Evolutionary conservation across 306 rosid species (phyloP), one percentile per base, ranked within the genome.

Genomic region (Lathyrus aphaca): DNA sequence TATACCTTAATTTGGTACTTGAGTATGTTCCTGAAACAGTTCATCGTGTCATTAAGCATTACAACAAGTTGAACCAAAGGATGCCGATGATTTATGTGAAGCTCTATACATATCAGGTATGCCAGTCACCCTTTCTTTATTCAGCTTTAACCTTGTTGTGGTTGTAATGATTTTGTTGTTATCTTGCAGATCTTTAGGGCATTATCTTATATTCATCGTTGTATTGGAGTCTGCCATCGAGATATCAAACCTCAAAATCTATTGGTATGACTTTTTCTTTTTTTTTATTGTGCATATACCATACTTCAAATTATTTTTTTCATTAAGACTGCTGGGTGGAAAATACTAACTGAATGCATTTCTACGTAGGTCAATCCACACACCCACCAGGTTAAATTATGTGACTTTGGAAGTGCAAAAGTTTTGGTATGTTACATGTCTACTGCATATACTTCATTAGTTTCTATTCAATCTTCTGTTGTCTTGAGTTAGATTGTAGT

Each of bases 371-470:
- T 93, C 77, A 93, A 93, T 83, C 98, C 98, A 1, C 98, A 93
- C 68, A 90, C 97, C 54, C 98, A 93, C 83, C 98, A 93, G 80
- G 96, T 93, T 77, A 93, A 93, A 73, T 77, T 93, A 62, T 93
- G 98, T 21, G 98, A 93, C 81, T 93, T 93, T 69, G 98, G 98
- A 71, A 93, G 98, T 79, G 98, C 98, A 15, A 93, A 93, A 86
- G 97, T 93, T 59, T 82, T 93, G 98, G 98, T 93, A 83, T 68
- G 90, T 23, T 76, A 42, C 15, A 64, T 51, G 9, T 69, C 11
- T 49, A 42, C 11, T 40, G 37, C 69, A 19, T 46, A 30, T 46
- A 7, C 46, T 53, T 57, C 46, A 5, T 64, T 19, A 11, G 30
- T 55, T 69, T 55, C 15, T 69, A 30, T 25, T 49, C 18, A 7